Evolutionary conservation across 345 rosid species (phyloP), one percentile per base, ranked within the genome.

Genomic region (Microcos paniculata): DNA sequence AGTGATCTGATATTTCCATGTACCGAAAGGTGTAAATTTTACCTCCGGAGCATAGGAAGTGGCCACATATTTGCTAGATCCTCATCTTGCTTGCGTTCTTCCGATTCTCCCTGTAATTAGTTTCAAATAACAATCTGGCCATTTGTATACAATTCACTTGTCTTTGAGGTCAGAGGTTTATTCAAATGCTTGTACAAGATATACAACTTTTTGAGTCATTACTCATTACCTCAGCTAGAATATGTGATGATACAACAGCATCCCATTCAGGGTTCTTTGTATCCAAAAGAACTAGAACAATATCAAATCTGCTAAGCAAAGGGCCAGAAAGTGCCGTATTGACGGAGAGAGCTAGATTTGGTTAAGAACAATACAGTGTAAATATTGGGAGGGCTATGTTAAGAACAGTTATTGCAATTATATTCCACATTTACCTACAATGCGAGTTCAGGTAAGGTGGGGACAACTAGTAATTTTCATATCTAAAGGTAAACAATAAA

Each of bases 261-360:
- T 95, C 99, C 99, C 99, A 95, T 82, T 90, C 97, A 12, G 99
- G 99, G 89, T 91, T 91, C 83, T 93, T 95, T 42, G 98, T 90
- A 82, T 95, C 99, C 79, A 95, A 81, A 71, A 95, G 97, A 66
- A 93, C 98, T 19, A 95, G 93, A 56, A 95, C 96, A 52, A 95
- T 93, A 75, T 91, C 98, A 77, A 95, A 95, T 87, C 99, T 91
- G 86, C 97, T 93, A 82, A 94, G 78, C 67, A 94, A 87, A 73
- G 99, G 99, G 72, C 98, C 98, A 9, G 99, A 95, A 49, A 93
- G 94, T 62, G 98, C 87, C 23, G 99, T 95, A 76, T 93, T 95
- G 88, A 93, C 93, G 76, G 98, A 95, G 30, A 95, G 89, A 62
- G 99, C 99, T 95, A 79, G 62, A 77, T 42, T 64, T 57, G 70